Evolutionary conservation across 1,139 yeast genomes (phyloP), one percentile per base, ranked within the genome.

Genomic region (Groenewaldozyma auringiensis): DNA sequence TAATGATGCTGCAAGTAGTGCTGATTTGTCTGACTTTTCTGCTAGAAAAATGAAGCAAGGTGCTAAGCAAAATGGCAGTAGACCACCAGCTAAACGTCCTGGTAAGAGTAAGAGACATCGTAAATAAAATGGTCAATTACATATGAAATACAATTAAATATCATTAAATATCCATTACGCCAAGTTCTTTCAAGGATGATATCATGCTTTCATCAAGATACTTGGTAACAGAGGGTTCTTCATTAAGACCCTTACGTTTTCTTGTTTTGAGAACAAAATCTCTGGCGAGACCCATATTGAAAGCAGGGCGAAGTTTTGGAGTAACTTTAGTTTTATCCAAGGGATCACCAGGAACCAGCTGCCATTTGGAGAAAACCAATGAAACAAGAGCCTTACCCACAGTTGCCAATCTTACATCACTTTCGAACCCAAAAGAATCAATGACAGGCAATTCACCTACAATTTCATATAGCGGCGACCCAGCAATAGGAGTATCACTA

Each of bases 251-350:
- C 62, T 88, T 89, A 54, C 96, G 74, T 54, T 80, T 78, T 60
- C 99, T 74, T 0, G 96, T 88, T 64, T 94, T 94, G 65, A 85
- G 67, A 40, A 88, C 82, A 58, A 89, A 87, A 63, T 94, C 98
- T 49, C 98, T 71, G 0, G 96, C 92, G 52, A 89, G 67, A 1
- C 84, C 80, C 21, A 71, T 70, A 0, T 70, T 65, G 2, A 83
- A 81, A 1, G 92, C 96, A 0, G 96, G 85, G 54, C 79, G 79
- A 59, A 92, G 70, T 36, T 80, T 74, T 8, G 88, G 88, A 38
- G 87, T 73, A 44, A 67, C 69, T 14, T 77, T 77, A 22, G 75
- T 74, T 21, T 67, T 66, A 61, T 89, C 95, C 54, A 89, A 63
- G 3, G 97, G 97, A 65, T 89, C 88, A 0, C 98, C 98, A 1